Base-by-base conservation (phyloP, 2,329 filamentous ascomycete genomes). In the Shiraia sp. region DNA sequence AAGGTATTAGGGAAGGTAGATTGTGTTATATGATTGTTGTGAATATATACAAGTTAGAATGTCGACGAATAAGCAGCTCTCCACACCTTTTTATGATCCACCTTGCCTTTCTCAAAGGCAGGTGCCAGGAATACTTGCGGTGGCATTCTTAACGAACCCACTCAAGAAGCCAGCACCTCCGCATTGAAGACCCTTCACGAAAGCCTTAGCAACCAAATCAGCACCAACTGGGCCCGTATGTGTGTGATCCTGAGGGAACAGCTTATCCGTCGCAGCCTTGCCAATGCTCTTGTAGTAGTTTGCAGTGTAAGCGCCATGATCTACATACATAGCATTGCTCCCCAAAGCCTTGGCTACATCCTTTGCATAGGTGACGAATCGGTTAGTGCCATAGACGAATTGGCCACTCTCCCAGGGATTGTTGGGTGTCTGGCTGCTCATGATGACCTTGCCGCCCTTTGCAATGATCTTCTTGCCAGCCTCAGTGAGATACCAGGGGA, bases 241-340 rank as follows among this genome's bases (percentile, higher is more conserved):
- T 0, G 82, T 86, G 61, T 86, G 82, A 52, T 85, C 82, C 14
- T 73, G 73, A 0, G 81, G 79, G 47, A 77, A 86, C 47, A 76
- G 72, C 0, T 70, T 67, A 59, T 82, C 75, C 17, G 82, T 79
- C 3, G 68, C 72, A 0, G 66, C 45, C 28, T 66, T 68, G 0
- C 82, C 80, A 32, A 82, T 55, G 10, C 70, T 68, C 59, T 76
- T 59, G 59, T 78, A 82, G 27, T 74, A 75, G 48, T 76, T 73
- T 3, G 77, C 80, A 4, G 76, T 75, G 51, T 83, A 83, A 26
- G 72, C 69, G n/a, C 79, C 78, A 54, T 86, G 82, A 19, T 83
- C 78, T 8, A 86, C 77, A 57, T 79, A 83, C 22, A 60, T 63
- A 0, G 64, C 69, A 28, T 60, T 63, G 7, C 74, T 72, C 2